Conservation (phyloP, 1,284 basidiomycete genomes). For the Ceratobasidium sp. region DNA sequence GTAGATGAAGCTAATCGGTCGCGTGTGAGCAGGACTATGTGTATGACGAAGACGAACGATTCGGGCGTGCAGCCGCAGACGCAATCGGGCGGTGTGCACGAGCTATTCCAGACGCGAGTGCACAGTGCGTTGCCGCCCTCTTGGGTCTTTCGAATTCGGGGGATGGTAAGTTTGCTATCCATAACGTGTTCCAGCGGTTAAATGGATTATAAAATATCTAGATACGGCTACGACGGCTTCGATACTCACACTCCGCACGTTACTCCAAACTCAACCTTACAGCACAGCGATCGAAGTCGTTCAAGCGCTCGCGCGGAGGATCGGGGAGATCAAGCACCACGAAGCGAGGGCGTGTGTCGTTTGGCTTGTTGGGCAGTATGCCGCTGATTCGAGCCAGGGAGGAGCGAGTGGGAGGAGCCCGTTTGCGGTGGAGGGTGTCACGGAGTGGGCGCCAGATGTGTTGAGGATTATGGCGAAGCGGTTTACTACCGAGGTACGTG, state of each 20-base stretch:
- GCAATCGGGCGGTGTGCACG: slow-evolving; percentile 84
- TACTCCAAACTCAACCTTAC: slow-evolving; percentile 75
- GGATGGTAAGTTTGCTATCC: slow-evolving; percentile 67
- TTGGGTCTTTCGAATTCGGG: slow-evolving; percentile 77
- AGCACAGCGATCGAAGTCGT: slow-evolving; percentile 66
- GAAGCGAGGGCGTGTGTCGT: slow-evolving; percentile 86
- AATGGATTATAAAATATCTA: slow-evolving; percentile 53
- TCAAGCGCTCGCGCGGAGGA: slow-evolving; percentile 75
- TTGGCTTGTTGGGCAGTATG: slow-evolving; percentile 92
- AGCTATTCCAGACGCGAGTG: slow-evolving; percentile 73
- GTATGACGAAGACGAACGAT: slow-evolving; percentile 75
- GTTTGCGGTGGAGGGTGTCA: slow-evolving; percentile 59
- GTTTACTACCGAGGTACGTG: slow-evolving; percentile 76
- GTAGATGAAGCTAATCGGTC: background rate
- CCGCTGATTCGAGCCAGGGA: slow-evolving; percentile 56
- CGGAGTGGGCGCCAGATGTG: slow-evolving; percentile 87
- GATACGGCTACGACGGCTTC: slow-evolving; percentile 81
- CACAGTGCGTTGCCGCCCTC: slow-evolving; percentile 79
- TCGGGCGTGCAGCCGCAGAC: slow-evolving; percentile 78
- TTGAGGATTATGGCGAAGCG: slow-evolving; percentile 80
- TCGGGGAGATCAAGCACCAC: slow-evolving; percentile 83
- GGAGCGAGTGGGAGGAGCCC: slow-evolving; percentile 51
- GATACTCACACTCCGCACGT: slow-evolving; percentile 84
- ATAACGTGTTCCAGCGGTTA: slow-evolving; percentile 41
- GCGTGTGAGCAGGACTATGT: slow-evolving; percentile 73